phyloP scores from a whole-genome alignment of 805 yeast species.

The Myxozyma sirexii region DNA sequence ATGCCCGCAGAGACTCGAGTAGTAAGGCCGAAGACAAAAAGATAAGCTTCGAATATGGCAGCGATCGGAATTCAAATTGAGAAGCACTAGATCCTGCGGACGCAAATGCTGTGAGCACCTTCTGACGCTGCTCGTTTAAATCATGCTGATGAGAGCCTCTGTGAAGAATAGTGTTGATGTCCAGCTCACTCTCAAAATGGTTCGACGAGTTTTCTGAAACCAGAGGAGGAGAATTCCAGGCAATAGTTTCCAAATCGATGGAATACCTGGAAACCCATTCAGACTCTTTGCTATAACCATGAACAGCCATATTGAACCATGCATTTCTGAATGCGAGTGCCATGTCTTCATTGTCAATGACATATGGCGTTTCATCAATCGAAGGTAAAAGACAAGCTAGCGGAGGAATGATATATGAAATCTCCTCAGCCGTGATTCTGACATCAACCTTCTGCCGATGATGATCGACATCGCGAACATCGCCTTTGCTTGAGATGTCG shows the following conservation, averaged over 20 bases:
- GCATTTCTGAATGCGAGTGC: conserved; percentile 74
- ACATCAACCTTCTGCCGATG: conserved; percentile 62
- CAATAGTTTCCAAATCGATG: conserved; percentile 64
- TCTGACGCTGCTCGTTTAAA: conserved; percentile 71
- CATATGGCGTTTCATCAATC: conserved; percentile 46
- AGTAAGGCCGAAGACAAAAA: conserved; percentile 81
- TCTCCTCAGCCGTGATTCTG: conserved; percentile 58
- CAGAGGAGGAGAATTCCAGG: conserved; percentile 83
- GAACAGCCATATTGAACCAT: conserved; percentile 93
- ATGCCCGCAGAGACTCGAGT: conserved; percentile 76
- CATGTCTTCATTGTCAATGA: conserved; percentile 51
- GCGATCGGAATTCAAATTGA: conserved; percentile 53
- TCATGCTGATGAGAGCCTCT: conserved; percentile 86
- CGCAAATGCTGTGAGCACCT: conserved; percentile 47
- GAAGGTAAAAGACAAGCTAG: conserved; percentile 74
- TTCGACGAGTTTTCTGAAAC: conserved; percentile 80
- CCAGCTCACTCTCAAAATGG: conserved; percentile 88
- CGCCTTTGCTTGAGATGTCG: conserved; percentile 75
- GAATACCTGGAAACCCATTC: conserved; percentile 53
- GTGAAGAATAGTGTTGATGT: conserved; percentile 84
- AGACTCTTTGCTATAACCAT: conserved; percentile 75
- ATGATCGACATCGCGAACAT: conserved; percentile 70
- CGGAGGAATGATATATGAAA: conserved; percentile 69
- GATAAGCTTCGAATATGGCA: conserved; percentile 79
- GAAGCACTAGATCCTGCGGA: conserved; percentile 52